phyloP scores from a whole-genome alignment of 352 stramenopile genomes.

The Phytophthora ohioensis region DNA sequence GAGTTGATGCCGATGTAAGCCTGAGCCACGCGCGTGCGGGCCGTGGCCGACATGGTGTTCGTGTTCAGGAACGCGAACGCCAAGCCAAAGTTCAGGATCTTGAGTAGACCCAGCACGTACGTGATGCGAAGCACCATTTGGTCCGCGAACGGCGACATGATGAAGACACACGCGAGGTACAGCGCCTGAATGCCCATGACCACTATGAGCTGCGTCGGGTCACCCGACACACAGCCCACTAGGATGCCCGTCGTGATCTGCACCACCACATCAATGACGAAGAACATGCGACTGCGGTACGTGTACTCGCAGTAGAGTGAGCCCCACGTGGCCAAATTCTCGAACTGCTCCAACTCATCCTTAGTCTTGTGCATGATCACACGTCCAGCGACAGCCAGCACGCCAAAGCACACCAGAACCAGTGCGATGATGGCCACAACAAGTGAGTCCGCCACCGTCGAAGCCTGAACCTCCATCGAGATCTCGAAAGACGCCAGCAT shows the following conservation, averaged over 20 bases:
- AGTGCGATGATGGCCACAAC: slow-evolving; percentile 56
- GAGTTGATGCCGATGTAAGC: slow-evolving; percentile 74
- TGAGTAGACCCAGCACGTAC: slow-evolving; percentile 58
- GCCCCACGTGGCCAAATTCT: slow-evolving; percentile 68
- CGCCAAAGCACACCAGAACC: slow-evolving; percentile 52
- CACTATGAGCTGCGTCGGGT: slow-evolving; percentile 64
- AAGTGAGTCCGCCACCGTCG: slow-evolving; percentile 35
- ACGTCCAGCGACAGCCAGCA: slow-evolving; percentile 60
- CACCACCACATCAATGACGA: slow-evolving; percentile 59
- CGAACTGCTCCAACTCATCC: slow-evolving; percentile 63
- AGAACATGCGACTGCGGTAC: slow-evolving; percentile 74
- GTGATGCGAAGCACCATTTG: slow-evolving; percentile 53
- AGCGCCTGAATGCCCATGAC: slow-evolving; percentile 63
- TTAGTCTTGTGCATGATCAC: slow-evolving; percentile 66
- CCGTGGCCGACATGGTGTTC: slow-evolving; percentile 51
- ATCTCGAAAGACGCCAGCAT: slow-evolving; percentile 75
- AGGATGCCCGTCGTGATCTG: slow-evolving; percentile 67
- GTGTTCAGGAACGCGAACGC: slow-evolving; percentile 68
- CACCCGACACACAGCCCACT: slow-evolving; percentile 62
- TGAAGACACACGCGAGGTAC: slow-evolving; percentile 59
- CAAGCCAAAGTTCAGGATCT: slow-evolving; percentile 68
- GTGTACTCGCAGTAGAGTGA: slow-evolving; percentile 70
- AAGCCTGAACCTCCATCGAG: slow-evolving; percentile 64
- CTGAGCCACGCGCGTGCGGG: slow-evolving; percentile 49
- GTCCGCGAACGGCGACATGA: slow-evolving; percentile 52